A percentile compares a stretch with the other conserved stretches of the same genome.
Conservation (phyloP, 495 filamentous ascomycete genomes). For the Penicillium subrubescens region DNA sequence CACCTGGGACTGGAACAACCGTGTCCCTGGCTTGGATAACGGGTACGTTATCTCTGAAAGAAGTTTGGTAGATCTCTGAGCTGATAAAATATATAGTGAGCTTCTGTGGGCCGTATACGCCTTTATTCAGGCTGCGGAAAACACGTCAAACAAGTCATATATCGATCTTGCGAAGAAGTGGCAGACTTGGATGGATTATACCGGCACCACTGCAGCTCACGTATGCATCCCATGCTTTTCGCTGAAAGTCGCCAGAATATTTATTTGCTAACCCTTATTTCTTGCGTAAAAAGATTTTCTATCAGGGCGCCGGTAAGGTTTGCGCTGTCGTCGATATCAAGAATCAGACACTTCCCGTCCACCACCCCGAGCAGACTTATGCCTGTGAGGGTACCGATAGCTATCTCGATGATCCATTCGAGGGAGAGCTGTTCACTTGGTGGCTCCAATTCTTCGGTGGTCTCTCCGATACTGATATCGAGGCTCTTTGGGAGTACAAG, state of each 20-base stretch:
- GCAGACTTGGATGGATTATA: conserved; percentile 42
- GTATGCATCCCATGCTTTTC: not conserved
- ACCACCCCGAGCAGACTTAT: conserved; percentile 30
- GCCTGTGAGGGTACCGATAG: conserved; percentile 26
- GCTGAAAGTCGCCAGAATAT: not conserved
- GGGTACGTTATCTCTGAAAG: conserved; percentile 18
- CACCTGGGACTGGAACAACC: conserved; percentile 35
- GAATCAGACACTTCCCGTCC: conserved; percentile 27
- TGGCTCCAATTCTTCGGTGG: conserved; percentile 40
- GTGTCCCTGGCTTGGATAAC: conserved; percentile 37
- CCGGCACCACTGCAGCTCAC: conserved; percentile 28
- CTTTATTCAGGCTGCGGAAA: conserved; percentile 31
- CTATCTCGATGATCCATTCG: conserved; percentile 34
- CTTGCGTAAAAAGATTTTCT: conserved; percentile 27
- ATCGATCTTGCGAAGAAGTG: conserved; percentile 29
- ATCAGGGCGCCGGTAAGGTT: conserved; percentile 28
- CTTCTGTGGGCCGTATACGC: conserved; percentile 40
- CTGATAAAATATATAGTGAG: conserved; percentile 16
- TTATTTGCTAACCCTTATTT: not conserved
- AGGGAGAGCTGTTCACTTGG: conserved; percentile 40
- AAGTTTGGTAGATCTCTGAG: not conserved
- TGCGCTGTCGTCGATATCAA: conserved; percentile 33
- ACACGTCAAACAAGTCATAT: conserved; percentile 20
- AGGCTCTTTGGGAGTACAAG: conserved; percentile 31
- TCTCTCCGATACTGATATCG: conserved; percentile 27